Conservation (phyloP, 2,329 filamentous ascomycete species). For the Fusarium clavum region DNA sequence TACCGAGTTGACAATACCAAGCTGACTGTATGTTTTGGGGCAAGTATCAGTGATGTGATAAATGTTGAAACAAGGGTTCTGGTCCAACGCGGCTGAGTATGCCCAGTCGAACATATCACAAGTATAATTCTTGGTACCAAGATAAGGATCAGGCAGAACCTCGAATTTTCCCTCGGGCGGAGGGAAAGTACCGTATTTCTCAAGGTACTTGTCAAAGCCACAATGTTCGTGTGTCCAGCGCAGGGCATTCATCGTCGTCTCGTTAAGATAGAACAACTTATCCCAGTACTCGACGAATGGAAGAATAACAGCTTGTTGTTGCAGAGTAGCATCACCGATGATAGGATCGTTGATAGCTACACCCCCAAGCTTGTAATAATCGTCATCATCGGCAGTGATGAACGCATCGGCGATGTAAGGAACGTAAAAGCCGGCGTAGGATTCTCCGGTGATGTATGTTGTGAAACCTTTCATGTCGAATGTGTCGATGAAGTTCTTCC, state of each 20-base stretch:
- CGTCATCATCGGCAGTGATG: constrained; percentile 72
- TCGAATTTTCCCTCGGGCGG: constrained; percentile 70
- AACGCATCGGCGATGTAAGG: constrained; percentile 81
- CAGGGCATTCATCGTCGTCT: constrained; percentile 65
- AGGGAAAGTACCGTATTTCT: constrained; percentile 75
- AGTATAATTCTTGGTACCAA: constrained; percentile 51
- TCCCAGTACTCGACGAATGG: constrained; percentile 71
- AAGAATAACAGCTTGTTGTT: constrained; percentile 61
- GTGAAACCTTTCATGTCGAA: constrained; percentile 76
- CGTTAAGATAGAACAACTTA: constrained; percentile 72
- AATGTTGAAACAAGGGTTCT: constrained; percentile 84
- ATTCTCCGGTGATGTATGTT: constrained; percentile 78
- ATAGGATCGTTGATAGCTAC: constrained; percentile 80
- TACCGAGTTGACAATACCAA: constrained; percentile 72
- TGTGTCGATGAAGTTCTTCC: constrained; percentile 79
- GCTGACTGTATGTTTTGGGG: constrained; percentile 74
- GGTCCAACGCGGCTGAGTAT: constrained; percentile 60
- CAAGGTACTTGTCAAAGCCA: constrained; percentile 70
- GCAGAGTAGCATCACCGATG: constrained; percentile 63
- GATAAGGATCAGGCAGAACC: constrained; percentile 42
- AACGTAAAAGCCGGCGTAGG: constrained; percentile 75
- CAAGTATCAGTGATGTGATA: constrained; percentile 81
- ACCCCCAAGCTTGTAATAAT: constrained; percentile 75
- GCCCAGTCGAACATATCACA: constrained; percentile 72
- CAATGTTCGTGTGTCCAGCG: constrained; percentile 66